These are phyloP conservation scores for Globisporangium radiosum DNA, from an alignment of 352 stramenopile species.

Conservation along the genomic window DNA sequence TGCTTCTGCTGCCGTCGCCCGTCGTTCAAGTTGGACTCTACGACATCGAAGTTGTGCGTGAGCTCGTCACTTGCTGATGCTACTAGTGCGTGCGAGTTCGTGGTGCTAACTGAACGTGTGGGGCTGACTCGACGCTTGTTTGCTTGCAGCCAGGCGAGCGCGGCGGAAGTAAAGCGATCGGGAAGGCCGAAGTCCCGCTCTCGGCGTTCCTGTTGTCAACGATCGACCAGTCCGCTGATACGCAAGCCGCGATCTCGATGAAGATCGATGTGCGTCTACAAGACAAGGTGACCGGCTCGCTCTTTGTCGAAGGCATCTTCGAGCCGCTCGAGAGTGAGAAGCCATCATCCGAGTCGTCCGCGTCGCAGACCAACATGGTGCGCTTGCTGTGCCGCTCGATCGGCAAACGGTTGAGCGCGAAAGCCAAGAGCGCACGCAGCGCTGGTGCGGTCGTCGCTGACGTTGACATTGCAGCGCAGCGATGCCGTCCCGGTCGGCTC, in stretches of 20 bases:
- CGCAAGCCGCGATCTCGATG: constrained; percentile 17
- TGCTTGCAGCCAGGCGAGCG: constrained; percentile 32
- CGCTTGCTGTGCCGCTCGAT: constrained; percentile 9
- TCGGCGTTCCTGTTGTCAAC: constrained; percentile 24
- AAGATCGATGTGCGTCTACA: constrained; percentile 24
- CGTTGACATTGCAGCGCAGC: neutral
- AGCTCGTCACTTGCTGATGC: neutral
- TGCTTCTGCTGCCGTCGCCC: constrained; percentile 21
- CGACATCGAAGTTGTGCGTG: constrained; percentile 50
- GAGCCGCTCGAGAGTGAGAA: constrained; percentile 22
- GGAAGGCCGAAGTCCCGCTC: constrained; percentile 33
- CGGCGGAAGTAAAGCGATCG: constrained; percentile 24
- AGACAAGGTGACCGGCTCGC: constrained; percentile 24
- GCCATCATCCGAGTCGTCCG: neutral
- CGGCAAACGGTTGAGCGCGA: constrained; percentile 6
- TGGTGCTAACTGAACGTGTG: neutral
- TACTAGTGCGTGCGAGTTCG: no score
- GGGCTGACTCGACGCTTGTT: neutral
- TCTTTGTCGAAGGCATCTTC: constrained; percentile 35
- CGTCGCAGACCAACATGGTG: neutral
- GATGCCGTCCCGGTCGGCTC: constrained; percentile 19
- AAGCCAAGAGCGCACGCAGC: constrained; percentile 8
- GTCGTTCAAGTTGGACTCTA: constrained; percentile 37
- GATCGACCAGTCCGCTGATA: neutral
- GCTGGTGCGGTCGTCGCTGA: neutral